Evolutionary conservation across 202 grass and related monocot species (phyloP).

Genomic region (Panicum hallii): DNA sequence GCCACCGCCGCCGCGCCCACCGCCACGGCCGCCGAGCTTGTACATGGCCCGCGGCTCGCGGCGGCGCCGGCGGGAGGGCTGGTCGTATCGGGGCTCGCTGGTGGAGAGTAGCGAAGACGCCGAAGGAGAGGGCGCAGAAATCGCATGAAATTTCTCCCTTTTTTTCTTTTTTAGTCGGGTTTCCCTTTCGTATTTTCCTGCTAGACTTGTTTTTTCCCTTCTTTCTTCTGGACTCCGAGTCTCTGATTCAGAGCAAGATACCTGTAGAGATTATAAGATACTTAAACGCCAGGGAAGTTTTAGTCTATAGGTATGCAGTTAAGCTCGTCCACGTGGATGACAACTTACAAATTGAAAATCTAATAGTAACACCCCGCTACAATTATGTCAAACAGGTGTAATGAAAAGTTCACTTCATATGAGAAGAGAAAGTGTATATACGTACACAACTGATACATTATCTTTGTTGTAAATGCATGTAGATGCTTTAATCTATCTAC

Average conservation of each 20-base stretch:
- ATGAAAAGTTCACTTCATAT: too few species aligned
- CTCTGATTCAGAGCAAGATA: background rate
- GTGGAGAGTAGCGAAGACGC: conserved; percentile 57
- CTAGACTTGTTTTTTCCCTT: background rate
- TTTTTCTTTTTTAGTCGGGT: conserved; percentile 33
- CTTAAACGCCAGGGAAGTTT: too few species aligned
- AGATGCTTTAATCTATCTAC: too few species aligned
- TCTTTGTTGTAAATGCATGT: too few species aligned
- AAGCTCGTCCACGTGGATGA: too few species aligned
- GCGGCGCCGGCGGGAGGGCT: conserved; percentile 54
- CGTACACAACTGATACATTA: too few species aligned
- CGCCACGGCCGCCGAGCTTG: conserved; percentile 78
- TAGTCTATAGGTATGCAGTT: too few species aligned
- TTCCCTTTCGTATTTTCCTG: conserved; percentile 41
- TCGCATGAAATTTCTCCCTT: conserved; percentile 36
- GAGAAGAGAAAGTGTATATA: too few species aligned
- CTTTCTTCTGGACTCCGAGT: background rate
- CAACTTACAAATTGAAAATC: too few species aligned
- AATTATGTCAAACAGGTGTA: too few species aligned
- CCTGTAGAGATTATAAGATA: background rate
- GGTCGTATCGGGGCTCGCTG: conserved; percentile 52
- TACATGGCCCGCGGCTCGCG: conserved; percentile 68
- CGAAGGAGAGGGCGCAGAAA: conserved; percentile 54
- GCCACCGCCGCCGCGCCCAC: conserved; percentile 54
- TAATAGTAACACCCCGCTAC: too few species aligned